These are phyloP conservation scores for Choanephora cucurbitarum DNA, from an alignment of 371 early-diverging fungal species.

Conservation along the genomic window DNA sequence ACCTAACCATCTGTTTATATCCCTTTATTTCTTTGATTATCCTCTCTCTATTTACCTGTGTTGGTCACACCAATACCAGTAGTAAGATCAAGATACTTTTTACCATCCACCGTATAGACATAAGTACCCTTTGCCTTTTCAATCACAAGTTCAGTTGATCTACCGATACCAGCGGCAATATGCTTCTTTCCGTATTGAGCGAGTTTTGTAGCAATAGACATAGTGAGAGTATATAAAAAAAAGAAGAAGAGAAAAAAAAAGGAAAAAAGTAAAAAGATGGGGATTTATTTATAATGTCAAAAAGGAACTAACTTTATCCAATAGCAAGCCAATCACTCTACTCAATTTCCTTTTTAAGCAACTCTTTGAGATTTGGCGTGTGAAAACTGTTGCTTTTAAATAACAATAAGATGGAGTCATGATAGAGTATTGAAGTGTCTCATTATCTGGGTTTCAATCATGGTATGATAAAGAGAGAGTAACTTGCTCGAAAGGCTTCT, in stretches of 20 bases:
- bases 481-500: no score
- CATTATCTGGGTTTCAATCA: no score
- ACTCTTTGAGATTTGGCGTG: not conserved
- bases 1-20: conserved; percentile 19
- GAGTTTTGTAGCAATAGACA: conserved; percentile 38
- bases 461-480: no score
- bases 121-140: conserved; percentile 52
- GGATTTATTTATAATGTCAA: not conserved
- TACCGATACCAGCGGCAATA: conserved; percentile 52
- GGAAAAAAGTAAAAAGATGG: no score
- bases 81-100: conserved; percentile 58
- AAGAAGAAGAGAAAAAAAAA: conserved; percentile 5
- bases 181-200: conserved; percentile 52
- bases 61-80: conserved; percentile 63
- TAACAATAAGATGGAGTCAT: no score
- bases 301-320: not conserved
- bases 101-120: conserved; percentile 51
- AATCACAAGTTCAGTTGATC: conserved; percentile 52
- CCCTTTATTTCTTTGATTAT: no score
- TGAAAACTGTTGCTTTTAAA: not conserved
- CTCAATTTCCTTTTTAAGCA: not conserved
- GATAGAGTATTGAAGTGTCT: no score
- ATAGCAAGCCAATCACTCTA: not conserved
- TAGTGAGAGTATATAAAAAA: conserved; percentile 13
- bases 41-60: conserved; percentile 37